Percentiles rank a stretch among this genome's conserved stretches.
phyloP scores from a whole-genome alignment of 1,284 basidiomycete species.

The Pyrrhoderma lamaoense region DNA sequence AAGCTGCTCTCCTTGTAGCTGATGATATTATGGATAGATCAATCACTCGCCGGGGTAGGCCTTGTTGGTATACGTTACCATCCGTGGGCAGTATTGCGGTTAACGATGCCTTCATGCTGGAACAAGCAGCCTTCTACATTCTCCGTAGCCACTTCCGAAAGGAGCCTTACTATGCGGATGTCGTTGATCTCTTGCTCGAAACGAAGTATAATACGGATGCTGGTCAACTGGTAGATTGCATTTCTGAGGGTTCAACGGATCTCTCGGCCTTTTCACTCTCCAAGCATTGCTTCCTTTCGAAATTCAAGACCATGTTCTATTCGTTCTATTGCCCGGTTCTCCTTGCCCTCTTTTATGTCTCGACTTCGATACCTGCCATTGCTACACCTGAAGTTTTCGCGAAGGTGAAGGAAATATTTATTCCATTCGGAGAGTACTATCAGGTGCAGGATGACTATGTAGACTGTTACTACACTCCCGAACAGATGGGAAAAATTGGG shows the following conservation, averaged over 20 bases:
- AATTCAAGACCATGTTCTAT: conserved; percentile 98
- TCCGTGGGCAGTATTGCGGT: conserved; percentile 83
- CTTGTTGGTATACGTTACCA: conserved; percentile 87
- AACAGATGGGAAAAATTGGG: conserved; percentile 93
- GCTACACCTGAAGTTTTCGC: conserved; percentile 67
- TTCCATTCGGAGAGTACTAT: conserved; percentile 97
- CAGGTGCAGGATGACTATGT: conserved; percentile 98
- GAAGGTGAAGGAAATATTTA: conserved; percentile 74
- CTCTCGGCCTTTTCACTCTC: conserved; percentile 74
- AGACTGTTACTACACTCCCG: conserved; percentile 86
- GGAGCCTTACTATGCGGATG: conserved; percentile 82
- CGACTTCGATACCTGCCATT: conserved; percentile 50
- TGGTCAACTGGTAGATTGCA: conserved; percentile 91
- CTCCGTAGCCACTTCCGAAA: conserved; percentile 84
- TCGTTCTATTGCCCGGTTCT: conserved; percentile 99
- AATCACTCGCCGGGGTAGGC: conserved; percentile 89
- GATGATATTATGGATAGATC: conserved; percentile 98
- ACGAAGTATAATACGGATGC: conserved; percentile 93
- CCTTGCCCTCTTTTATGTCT: conserved; percentile 71
- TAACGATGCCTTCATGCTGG: conserved; percentile 97
- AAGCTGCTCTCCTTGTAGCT: conserved; percentile 96
- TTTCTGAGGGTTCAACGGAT: conserved; percentile 86
- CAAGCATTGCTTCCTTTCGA: conserved; percentile 88
- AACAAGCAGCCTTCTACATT: conserved; percentile 87
- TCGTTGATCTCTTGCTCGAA: conserved; percentile 91